Evolutionary conservation across 2,329 filamentous ascomycete species (phyloP), one percentile per base, ranked within the genome.

Genomic region (Aureobasidium musti): DNA sequence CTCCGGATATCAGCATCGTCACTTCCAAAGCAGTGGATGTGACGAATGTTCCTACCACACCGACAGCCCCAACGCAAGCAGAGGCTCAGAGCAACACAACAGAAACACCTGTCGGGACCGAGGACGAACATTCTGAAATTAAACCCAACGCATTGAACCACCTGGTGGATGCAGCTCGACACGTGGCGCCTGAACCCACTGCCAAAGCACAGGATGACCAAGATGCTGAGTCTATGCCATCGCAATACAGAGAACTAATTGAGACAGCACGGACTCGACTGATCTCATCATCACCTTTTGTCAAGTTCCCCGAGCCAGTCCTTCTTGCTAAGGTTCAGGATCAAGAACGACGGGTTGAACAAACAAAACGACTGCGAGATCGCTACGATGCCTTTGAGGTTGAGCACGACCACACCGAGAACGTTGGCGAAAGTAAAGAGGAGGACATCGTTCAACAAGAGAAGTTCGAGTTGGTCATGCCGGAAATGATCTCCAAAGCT

Each of bases 181-280:
- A 70, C 33, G 37, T 57, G 33, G 3, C 26, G 17, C 53, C 70
- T 19, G 26, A 65, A 11, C 26, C 57, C 30, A 3, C 17, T 52
- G 6, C 23, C 23, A 39, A 53, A 43, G 23, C 39, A 26, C 39
- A 64, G 37, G 39, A 63, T 21, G 56, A 67, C 28, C 60, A 63
- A 35, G 85, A 88, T 52, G 83, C 68, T 26, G 69, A 71, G 23
- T 66, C 67, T 11, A 69, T 91, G 5, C 89, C 94, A 3, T 96
- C 91, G 0, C 97, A 93, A 74, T 98, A 98, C 75, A 93, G 93
- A 74, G 92, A 97, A 74, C 91, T 97, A 84, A 92, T 98, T 43
- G 89, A 92, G 67, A 94, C 96, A 73, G 92, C 96, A 73, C 88
- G 96, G 73, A 97, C 92, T 6, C 96, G 94, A 74, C 90, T 99